Conservation (phyloP, 2,329 filamentous ascomycete species). For the Ceratocystis papillata region DNA sequence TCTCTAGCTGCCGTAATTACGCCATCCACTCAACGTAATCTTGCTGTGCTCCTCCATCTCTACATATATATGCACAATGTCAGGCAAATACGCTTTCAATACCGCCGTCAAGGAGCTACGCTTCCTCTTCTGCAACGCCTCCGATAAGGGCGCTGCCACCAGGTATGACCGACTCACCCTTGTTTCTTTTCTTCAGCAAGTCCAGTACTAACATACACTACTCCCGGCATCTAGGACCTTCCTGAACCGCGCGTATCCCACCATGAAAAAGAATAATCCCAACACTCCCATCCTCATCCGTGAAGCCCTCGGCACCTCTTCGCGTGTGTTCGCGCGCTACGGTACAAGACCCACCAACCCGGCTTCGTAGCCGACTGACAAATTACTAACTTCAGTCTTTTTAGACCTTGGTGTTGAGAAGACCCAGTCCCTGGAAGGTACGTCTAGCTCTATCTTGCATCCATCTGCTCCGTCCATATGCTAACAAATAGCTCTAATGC, state of each 20-base stretch:
- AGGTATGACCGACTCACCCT: slow-evolving; percentile 46
- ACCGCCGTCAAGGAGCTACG: slow-evolving; percentile 86
- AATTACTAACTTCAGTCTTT: not conserved
- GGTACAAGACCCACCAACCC: slow-evolving; percentile 44
- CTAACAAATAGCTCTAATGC: not conserved
- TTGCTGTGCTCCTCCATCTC: too few species aligned
- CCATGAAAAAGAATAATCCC: slow-evolving; percentile 99
- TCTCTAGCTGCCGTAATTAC: not conserved
- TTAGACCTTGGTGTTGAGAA: slow-evolving; percentile 48
- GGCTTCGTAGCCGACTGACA: not conserved
- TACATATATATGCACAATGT: slow-evolving; percentile 4
- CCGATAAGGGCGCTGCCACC: slow-evolving; percentile 76
- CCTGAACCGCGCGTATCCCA: slow-evolving; percentile 81
- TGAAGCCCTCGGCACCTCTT: slow-evolving; percentile 74
- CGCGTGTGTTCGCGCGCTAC: slow-evolving; percentile 85
- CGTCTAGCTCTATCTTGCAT: slow-evolving; percentile 24
- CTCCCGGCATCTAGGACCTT: slow-evolving; percentile 56
- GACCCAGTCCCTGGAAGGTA: slow-evolving; percentile 45
- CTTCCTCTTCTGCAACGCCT: slow-evolving; percentile 94
- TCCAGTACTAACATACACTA: not conserved
- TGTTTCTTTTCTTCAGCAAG: not conserved
- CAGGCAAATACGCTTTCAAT: slow-evolving; percentile 78
- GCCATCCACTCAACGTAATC: not conserved
- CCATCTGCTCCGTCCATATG: slow-evolving; percentile 28
- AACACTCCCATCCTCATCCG: slow-evolving; percentile 86